These are phyloP conservation scores for Claviceps quebecensis DNA, from an alignment of 2,329 filamentous ascomycete species.

Conservation along the genomic window DNA sequence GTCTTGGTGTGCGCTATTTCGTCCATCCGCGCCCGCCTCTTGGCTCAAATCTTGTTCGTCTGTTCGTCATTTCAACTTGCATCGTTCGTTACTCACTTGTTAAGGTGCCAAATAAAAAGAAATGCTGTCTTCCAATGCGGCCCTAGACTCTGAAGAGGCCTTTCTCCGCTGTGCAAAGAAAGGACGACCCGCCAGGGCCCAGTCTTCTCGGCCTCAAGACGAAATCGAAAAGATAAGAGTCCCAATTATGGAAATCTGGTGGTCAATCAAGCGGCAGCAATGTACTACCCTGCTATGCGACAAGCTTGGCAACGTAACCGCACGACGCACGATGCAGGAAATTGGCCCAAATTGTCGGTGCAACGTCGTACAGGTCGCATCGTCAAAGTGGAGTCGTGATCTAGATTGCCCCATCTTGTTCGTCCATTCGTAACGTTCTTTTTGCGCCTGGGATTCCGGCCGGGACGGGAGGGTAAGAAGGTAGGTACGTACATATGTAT, in stretches of 20 bases:
- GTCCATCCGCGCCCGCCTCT: too few relatives aligned
- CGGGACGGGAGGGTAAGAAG: not conserved
- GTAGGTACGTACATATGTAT: too few relatives aligned
- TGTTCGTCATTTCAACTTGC: too few relatives aligned
- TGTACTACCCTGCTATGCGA: not conserved
- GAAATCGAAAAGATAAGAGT: not conserved
- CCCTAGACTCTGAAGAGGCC: not conserved
- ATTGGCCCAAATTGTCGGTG: conserved; percentile 3
- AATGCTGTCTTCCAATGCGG: too few relatives aligned
- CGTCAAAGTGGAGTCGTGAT: conserved; percentile 1
- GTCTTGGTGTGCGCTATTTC: too few relatives aligned
- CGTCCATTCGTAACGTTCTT: not conserved
- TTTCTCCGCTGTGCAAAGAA: not conserved
- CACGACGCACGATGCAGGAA: not conserved
- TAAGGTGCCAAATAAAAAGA: too few relatives aligned
- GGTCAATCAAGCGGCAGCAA: not conserved
- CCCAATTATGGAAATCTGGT: not conserved
- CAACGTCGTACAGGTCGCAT: conserved; percentile 2
- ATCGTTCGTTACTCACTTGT: too few relatives aligned
- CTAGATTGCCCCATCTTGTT: conserved; percentile 3
- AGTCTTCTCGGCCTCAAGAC: not conserved
- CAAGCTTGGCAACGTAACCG: not conserved
- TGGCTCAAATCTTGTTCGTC: too few relatives aligned
- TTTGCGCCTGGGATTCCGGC: not conserved
- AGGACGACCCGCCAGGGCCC: not conserved